phyloP scores from a whole-genome alignment of 2,329 filamentous ascomycete genomes.

The Claviceps sorghi region DNA sequence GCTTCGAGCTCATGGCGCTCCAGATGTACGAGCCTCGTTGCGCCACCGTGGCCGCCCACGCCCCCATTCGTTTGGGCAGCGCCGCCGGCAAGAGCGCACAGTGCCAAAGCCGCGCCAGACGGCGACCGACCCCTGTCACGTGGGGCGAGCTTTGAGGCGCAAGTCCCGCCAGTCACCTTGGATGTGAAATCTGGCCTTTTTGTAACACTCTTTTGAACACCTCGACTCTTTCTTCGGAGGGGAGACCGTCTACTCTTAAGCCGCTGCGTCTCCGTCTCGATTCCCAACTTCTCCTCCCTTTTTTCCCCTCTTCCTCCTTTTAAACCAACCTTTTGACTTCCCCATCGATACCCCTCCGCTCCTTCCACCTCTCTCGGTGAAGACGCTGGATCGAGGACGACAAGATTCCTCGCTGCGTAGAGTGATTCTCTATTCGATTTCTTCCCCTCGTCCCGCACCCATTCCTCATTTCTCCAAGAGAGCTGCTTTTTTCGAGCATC shows the following conservation, averaged over 20 bases:
- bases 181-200: constrained; percentile 37
- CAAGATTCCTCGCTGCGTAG: constrained; percentile 14
- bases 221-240: constrained; percentile 22
- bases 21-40: neutral
- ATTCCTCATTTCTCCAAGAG: constrained; percentile 8
- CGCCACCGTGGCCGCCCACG: neutral
- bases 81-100: neutral
- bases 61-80: too few relatives aligned
- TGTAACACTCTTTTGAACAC: constrained; percentile 28
- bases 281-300: constrained; percentile 10
- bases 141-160: constrained; percentile 11
- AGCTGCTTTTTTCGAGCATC: constrained; percentile 1
- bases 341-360: constrained; percentile 14
- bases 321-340: constrained; percentile 1
- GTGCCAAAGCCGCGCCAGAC: neutral
- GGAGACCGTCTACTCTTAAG: constrained; percentile 21
- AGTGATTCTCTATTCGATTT: constrained; percentile 12
- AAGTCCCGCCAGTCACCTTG: constrained; percentile 7
- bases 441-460: constrained; percentile 10
- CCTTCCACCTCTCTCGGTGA: constrained; percentile 12
- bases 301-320: constrained; percentile 10
- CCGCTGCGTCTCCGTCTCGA: constrained; percentile 14
- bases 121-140: constrained; percentile 14
- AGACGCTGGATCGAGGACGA: constrained; percentile 17
- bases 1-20: too few relatives aligned